A percentile compares a stretch with the other conserved stretches of the same genome.
phyloP scores from a whole-genome alignment of 192 early-diverging fungal species.

The Geranomyces variabilis region DNA sequence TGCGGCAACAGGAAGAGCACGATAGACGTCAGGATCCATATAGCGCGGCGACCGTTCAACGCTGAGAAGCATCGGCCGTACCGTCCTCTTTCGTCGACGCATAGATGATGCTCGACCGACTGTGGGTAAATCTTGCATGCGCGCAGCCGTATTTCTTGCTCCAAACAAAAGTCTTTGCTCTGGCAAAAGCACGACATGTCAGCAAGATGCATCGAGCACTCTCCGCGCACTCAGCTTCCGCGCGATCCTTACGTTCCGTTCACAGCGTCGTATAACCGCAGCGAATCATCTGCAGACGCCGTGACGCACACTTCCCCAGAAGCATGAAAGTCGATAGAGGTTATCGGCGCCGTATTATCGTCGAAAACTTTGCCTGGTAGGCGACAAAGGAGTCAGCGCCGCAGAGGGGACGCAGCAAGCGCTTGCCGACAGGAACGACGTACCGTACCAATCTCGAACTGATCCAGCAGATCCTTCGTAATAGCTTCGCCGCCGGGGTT shows the following conservation, averaged over 20 bases:
- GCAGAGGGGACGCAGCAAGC: background rate
- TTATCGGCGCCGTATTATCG: constrained; percentile 73
- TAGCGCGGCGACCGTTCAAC: background rate
- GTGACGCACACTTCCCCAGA: constrained; percentile 78
- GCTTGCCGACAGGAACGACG: no score
- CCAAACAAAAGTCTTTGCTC: constrained; percentile 71
- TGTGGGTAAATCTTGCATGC: constrained; percentile 86
- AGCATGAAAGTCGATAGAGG: constrained; percentile 81
- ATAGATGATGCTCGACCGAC: constrained; percentile 76
- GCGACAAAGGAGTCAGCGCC: background rate
- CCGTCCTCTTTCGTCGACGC: constrained; percentile 93
- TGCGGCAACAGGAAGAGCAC: constrained; percentile 26
- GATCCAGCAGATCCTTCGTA: constrained; percentile 6
- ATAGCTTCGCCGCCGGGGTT: constrained; percentile 20
- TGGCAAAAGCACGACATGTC: constrained; percentile 24
- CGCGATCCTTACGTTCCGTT: constrained; percentile 68
- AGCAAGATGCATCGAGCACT: background rate
- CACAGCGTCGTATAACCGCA: constrained; percentile 82
- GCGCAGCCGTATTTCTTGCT: constrained; percentile 97
- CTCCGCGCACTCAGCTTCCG: background rate
- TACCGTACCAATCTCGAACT: constrained; percentile 33
- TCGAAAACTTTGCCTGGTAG: constrained; percentile 70
- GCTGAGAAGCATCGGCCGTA: constrained; percentile 38
- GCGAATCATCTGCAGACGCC: constrained; percentile 80
- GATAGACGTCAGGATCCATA: background rate